Percentiles rank a stretch among this genome's conserved stretches.
These are phyloP conservation scores for Mycena epipterygia DNA, from an alignment of 768 basidiomycete genomes.

Conservation along the genomic window DNA sequence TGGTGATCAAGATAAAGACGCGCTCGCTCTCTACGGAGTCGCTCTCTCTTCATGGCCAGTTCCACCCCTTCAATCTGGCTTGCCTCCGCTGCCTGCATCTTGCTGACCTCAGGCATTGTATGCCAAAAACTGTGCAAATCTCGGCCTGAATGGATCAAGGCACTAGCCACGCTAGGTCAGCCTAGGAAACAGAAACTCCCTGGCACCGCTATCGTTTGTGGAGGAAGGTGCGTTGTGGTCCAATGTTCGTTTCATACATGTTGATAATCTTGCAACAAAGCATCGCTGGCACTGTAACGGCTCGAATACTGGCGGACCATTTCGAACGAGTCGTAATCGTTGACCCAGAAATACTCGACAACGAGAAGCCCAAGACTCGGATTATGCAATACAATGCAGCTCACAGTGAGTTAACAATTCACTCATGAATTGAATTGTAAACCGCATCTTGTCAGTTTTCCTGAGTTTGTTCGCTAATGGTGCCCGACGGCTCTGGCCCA, in stretches of 20 bases:
- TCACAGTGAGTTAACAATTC: conserved; percentile 26
- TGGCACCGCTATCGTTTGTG: conserved; percentile 41
- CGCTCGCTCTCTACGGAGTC: no score
- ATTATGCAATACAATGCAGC: conserved; percentile 37
- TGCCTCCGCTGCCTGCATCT: neutral
- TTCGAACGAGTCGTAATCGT: conserved; percentile 46
- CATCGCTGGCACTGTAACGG: conserved; percentile 42
- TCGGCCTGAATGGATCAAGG: conserved; percentile 7
- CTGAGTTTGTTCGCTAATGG: conserved; percentile 30
- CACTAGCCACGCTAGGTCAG: conserved; percentile 13
- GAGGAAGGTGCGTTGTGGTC: conserved; percentile 41
- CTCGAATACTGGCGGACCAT: conserved; percentile 43
- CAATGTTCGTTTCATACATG: no score
- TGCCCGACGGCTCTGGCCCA: conserved; percentile 39
- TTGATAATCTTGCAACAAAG: conserved; percentile 22
- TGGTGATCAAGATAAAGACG: no score
- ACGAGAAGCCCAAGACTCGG: conserved; percentile 27
- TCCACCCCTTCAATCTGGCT: neutral
- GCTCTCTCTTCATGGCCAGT: no score
- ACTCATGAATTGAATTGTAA: no score
- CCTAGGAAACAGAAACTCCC: conserved; percentile 1
- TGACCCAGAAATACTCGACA: conserved; percentile 40
- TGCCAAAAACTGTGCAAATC: conserved; percentile 25
- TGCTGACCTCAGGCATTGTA: neutral
- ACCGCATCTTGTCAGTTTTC: conserved; percentile 12